Evolutionary conservation across 495 filamentous ascomycete species (phyloP).

Genomic region (Rostrohypoxylon terebratum): DNA sequence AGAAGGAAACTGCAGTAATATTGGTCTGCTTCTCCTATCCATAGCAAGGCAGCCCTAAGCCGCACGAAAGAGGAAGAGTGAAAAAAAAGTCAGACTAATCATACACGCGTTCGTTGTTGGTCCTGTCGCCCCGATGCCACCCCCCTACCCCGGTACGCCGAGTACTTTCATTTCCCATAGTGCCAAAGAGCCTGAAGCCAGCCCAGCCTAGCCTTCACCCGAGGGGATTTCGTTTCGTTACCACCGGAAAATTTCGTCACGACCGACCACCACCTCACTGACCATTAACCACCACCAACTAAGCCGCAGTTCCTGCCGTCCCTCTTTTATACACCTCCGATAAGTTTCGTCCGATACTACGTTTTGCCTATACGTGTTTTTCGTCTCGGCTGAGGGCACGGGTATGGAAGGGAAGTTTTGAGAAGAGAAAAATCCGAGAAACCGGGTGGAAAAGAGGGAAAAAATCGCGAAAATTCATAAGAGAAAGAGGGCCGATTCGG

Average conservation of each 20-base stretch:
- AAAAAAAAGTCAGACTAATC: constrained; percentile 5
- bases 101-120: neutral
- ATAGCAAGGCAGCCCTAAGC: neutral
- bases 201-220: neutral
- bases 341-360: neutral
- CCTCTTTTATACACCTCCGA: neutral
- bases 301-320: neutral
- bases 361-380: neutral
- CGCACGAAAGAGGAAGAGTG: neutral
- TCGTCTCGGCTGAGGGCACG: neutral
- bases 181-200: neutral
- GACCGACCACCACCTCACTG: neutral
- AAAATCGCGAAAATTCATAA: neutral
- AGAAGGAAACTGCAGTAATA: neutral
- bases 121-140: neutral
- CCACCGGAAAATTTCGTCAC: neutral
- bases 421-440: neutral
- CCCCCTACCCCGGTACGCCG: constrained; percentile 8
- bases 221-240: neutral
- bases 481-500: neutral
- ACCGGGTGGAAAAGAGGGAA: neutral
- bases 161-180: neutral
- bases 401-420: neutral
- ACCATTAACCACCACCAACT: too few relatives aligned
- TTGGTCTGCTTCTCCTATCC: constrained; percentile 2